A percentile compares a stretch with the other conserved stretches of the same genome.
Conservation (phyloP, 441 rosid genomes). For the Jatropha podagrica region DNA sequence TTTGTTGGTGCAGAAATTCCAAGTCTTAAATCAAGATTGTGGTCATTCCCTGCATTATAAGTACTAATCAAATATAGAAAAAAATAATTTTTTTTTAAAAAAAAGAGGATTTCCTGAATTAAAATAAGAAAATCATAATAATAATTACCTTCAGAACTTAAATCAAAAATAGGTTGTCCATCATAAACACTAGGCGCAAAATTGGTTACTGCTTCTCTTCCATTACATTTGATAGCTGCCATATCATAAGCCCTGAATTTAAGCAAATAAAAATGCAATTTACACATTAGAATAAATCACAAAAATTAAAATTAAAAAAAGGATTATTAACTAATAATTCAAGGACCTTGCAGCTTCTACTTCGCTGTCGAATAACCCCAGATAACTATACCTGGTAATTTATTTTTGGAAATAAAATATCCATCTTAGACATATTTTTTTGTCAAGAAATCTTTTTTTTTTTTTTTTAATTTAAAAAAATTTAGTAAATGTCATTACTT, state of each 20-base stretch:
- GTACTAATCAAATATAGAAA: constrained; percentile 6
- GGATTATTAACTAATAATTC: background rate
- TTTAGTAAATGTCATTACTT: constrained; percentile 50
- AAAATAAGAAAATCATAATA: too few species aligned
- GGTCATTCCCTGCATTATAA: constrained; percentile 38
- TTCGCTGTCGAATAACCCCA: constrained; percentile 76
- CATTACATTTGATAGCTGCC: constrained; percentile 71
- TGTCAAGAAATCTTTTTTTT: too few species aligned
- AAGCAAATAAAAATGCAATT: background rate
- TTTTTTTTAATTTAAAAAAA: too few species aligned
- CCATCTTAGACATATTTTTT: too few species aligned
- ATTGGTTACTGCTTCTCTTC: constrained; percentile 75
- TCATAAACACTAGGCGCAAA: constrained; percentile 58
- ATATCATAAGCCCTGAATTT: constrained; percentile 73
- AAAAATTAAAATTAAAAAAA: constrained; percentile 1
- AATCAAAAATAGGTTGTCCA: constrained; percentile 40
- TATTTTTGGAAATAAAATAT: too few species aligned
- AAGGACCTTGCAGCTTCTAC: constrained; percentile 80
- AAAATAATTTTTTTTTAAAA: background rate
- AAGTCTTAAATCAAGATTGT: constrained; percentile 70
- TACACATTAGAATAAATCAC: background rate
- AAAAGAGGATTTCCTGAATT: too few species aligned
- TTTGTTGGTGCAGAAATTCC: constrained; percentile 60
- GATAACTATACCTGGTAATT: constrained; percentile 61
- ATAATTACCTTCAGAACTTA: constrained; percentile 37